Evolutionary conservation across 192 early-diverging fungal species (phyloP).

Genomic region (Dissophora ornata): DNA sequence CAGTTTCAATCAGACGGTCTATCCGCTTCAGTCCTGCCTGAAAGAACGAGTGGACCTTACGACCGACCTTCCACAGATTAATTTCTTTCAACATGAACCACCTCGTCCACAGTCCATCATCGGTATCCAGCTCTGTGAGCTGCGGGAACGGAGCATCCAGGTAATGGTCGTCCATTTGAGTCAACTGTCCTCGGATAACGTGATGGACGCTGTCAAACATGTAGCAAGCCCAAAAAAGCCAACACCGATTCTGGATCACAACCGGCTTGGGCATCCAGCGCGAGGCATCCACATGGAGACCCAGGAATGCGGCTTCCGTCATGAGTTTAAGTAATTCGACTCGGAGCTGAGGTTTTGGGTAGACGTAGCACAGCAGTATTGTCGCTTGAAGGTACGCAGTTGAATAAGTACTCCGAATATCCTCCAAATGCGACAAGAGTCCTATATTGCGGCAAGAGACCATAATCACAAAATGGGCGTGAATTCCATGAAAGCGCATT

Average conservation of each 20-base stretch:
- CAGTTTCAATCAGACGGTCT: slow-evolving; percentile 27
- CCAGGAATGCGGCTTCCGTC: slow-evolving; percentile 37
- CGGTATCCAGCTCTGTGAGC: slow-evolving; percentile 39
- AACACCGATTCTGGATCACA: slow-evolving; percentile 40
- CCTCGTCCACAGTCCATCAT: slow-evolving; percentile 48
- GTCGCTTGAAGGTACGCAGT: slow-evolving; percentile 33
- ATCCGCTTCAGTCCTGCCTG: slow-evolving; percentile 33
- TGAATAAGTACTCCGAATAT: slow-evolving; percentile 43
- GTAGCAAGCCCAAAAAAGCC: slow-evolving; percentile 48
- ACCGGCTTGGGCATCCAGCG: slow-evolving; percentile 53
- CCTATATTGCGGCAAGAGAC: no score
- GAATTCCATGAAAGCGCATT: no score
- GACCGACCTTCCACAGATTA: slow-evolving; percentile 41
- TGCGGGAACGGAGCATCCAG: slow-evolving; percentile 38
- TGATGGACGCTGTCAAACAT: slow-evolving; percentile 45
- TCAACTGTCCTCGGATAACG: slow-evolving; percentile 40
- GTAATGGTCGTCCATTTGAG: slow-evolving; percentile 43
- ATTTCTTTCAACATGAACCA: slow-evolving; percentile 54
- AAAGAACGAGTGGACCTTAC: slow-evolving; percentile 46
- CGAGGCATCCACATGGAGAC: slow-evolving; percentile 28
- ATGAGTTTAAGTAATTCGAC: slow-evolving; percentile 39
- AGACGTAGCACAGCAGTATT: slow-evolving; percentile 41
- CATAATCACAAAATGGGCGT: no score
- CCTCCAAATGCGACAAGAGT: slow-evolving; percentile 35
- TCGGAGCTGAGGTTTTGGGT: slow-evolving; percentile 41